Conservation (phyloP, 257 asterid genomes). For the Solanum chaucha region DNA sequence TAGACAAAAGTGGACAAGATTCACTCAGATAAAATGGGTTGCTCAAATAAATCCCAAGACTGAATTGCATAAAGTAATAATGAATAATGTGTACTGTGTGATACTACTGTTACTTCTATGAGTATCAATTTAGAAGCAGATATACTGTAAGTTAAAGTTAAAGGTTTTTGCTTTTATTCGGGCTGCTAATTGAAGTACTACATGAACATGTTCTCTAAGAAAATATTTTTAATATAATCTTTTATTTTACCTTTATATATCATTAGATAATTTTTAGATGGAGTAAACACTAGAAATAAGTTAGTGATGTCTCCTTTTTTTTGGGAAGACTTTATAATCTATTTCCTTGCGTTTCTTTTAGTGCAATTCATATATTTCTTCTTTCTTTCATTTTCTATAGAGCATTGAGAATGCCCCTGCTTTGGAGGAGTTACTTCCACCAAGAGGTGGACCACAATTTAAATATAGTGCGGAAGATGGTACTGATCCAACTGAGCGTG, state of each 20-base stretch:
- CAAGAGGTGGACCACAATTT: slow-evolving; percentile 68
- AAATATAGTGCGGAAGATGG: slow-evolving; percentile 61
- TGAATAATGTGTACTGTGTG: background rate
- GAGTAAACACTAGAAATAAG: background rate
- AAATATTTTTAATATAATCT: background rate
- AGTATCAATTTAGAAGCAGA: background rate
- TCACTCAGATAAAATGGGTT: background rate
- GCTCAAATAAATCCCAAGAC: background rate
- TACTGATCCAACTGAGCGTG: slow-evolving; percentile 47
- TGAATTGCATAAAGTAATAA: background rate
- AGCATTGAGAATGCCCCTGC: slow-evolving; percentile 95
- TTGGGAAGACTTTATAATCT: background rate
- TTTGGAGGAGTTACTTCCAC: slow-evolving; percentile 93
- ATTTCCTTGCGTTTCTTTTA: background rate
- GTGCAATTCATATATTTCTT: background rate
- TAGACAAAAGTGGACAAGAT: background rate
- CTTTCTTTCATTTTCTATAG: slow-evolving; percentile 21
- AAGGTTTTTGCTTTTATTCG: background rate
- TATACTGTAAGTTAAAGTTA: background rate
- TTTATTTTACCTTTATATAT: background rate
- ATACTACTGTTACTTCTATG: background rate
- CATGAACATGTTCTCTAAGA: background rate
- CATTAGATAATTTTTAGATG: background rate
- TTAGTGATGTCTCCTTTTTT: background rate
- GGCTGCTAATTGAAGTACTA: background rate